Conservation (phyloP, 2,329 filamentous ascomycete genomes). For the Trichoderma atroviride region DNA sequence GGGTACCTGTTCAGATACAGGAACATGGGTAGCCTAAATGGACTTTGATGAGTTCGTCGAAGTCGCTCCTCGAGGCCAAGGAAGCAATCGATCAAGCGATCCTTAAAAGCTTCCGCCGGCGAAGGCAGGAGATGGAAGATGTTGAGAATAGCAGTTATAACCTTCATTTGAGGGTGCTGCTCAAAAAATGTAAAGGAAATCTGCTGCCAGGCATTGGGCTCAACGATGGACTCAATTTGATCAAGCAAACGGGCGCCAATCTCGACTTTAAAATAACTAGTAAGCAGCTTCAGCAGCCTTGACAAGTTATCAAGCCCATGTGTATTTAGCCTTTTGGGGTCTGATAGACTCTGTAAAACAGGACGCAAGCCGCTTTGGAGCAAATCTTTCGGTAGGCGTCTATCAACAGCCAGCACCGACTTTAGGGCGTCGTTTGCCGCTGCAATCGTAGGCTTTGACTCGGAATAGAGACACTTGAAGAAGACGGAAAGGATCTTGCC, state of each 20-base stretch:
- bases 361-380: conserved; percentile 91
- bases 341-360: conserved; percentile 94
- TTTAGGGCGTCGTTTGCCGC: conserved; percentile 90
- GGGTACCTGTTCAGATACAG: conserved; percentile 94
- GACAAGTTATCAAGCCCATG: conserved; percentile 90
- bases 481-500: conserved; percentile 87
- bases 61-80: conserved; percentile 84
- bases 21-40: conserved; percentile 87
- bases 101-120: conserved; percentile 88
- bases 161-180: conserved; percentile 89
- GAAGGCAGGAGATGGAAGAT: conserved; percentile 95
- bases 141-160: conserved; percentile 91
- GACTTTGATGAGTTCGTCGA: conserved; percentile 84
- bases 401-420: conserved; percentile 82
- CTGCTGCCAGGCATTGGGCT: conserved; percentile 77
- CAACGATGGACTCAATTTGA: conserved; percentile 88
- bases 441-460: conserved; percentile 88
- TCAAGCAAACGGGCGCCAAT: conserved; percentile 92
- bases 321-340: conserved; percentile 85
- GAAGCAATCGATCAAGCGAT: conserved; percentile 85
- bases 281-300: conserved; percentile 84
- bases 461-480: conserved; percentile 96
- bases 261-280: conserved; percentile 98
- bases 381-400: conserved; percentile 91
- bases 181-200: conserved; percentile 95